Evolutionary conservation across 345 rosid species (phyloP), one percentile per base, ranked within the genome.

Genomic region (Brassica incana): DNA sequence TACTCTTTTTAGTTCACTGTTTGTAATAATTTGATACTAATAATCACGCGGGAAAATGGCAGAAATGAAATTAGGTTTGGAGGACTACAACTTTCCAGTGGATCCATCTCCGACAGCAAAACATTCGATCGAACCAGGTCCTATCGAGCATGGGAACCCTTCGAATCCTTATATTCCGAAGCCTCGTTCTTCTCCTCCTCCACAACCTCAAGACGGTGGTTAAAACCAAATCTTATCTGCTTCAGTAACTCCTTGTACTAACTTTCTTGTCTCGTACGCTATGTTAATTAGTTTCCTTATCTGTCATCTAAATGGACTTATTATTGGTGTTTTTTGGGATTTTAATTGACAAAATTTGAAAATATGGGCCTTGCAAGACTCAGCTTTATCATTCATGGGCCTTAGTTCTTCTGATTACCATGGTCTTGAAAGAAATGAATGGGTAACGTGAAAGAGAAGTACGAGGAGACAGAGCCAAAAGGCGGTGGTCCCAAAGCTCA

Each of bases 71-170:
- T 0, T 84, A 71, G 76, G 72, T 33, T 52, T 86, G 77, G 92
- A 89, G 48, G 98, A 89, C 78, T 94, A 94, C 75, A 61, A 25
- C 15, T 1, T 8, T 56, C 84, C 84, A 6, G 30, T 86, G 7
- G 89, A 94, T 81, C 94, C 96, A 11, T 76, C 76, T 69, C 96
- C 97, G 33, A 81, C 86, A 11, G 83, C 95, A 76, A 91, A 88
- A 78, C 74, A 87, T 8, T 84, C 88, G 27, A 27, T 87, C 4
- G 83, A 71, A 69, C 84, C 91, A 30, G 91, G 90, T 71, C 93
- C 96, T 0, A 87, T 90, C 0, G 85, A 87, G 63, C 97, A 92
- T 68, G 88, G 89, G 64, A 76, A 71, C 30, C 98, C 97, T 75
- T 77, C 86, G 6, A 83, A 73, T 32, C 98, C 98, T 1, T 89